Base-by-base conservation (phyloP, 495 filamentous ascomycete species). In the Halenospora varia region DNA sequence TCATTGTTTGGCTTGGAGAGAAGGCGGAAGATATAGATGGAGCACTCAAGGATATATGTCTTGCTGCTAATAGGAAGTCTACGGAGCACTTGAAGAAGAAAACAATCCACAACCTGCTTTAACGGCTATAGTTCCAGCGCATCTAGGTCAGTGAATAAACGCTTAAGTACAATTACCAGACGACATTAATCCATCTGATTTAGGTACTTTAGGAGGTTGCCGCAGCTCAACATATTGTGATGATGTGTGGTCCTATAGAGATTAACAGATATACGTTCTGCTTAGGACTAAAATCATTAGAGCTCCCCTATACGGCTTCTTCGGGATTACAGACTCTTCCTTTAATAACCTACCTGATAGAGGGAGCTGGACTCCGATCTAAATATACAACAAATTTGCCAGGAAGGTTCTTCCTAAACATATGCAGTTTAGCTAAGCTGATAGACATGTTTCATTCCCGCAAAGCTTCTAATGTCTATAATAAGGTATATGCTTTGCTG, bases 401-500 rank as follows among this genome's bases (percentile, higher is more conserved):
- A 48, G 61, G 35, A 25, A 53, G 22, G 39, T 47, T 63, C 51
- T 69, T 61, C 48, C 39, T 62, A 52, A 26, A 57, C 46, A 65
- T 69, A 23, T 54, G 49, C 17, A 46, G 64, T 18, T 53, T 73
- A 40, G 56, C 57, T 25, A 55, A 70, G 54, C 57, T 73, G 40
- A 44, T 71, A 23, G 66, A 68, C 44, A 69, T 71, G 64, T 70
- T 69, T 57, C 64, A 69, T 54, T 55, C 57, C 26, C 62, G 55
- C 20, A 18, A 68, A 48, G 69, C 69, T 53, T 66, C 68, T 44
- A 46, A 60, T 10, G 49, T 8, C 49, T 66, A 60, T 24, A 67
- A 74, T 55, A 74, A 69, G 55, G 57, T 73, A 10, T 73, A 69
- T 62, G 67, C 69, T 29, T 61, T 73, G 22, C 64, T 69, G 24